Evolutionary conservation across 2,329 filamentous ascomycete species (phyloP), one percentile per base, ranked within the genome.

Genomic region (Claviceps digitariae): DNA sequence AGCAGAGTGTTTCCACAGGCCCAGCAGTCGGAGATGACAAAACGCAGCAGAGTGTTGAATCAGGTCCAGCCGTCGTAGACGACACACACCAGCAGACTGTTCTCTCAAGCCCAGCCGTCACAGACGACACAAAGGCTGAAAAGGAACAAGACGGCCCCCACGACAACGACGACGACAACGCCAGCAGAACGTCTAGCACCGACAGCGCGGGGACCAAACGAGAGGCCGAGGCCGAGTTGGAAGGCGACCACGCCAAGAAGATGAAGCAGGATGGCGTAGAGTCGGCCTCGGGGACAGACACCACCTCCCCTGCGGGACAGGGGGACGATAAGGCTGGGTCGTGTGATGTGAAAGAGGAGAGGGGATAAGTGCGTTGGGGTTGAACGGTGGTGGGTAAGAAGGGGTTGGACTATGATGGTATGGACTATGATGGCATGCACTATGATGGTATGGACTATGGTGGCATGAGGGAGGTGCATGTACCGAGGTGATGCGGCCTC

Each of bases 151-250:
- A 8, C 8, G 27, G 8, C 34, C 1, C 10, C 20, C 44, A 23
- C 10, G 15, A n/a, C 52, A 23, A 46, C 7, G 59, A 54, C 5
- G 65, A 66, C 56, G 63, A 59, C 45, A 48, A 46, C 38, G 48
- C 51, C 2, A 34, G 55, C 31, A 59, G 59, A 53, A 62, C 63
- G 50, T 62, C 64, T 5, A 50, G 59, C 44, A 57, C 63, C 3
- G 66, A 66, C 54, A 67, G 67, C 43, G 60, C 62, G 23, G 70
- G 70, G n/a, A 67, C 75, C 2, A 84, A 83, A 64, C 72, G 78
- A 38, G 77, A 79, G 55, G 79, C 78, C 76, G 2, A 73, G 75
- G 23, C n/a, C n/a, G 69, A 73, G 2, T 65, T 73, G 0, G 69
- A 72, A 25, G 64, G 66, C 10, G 66, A 66, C 44, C 56, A 63